Evolutionary conservation across 768 basidiomycete genomes (phyloP), one percentile per base, ranked within the genome.

Genomic region (Russula compacta): DNA sequence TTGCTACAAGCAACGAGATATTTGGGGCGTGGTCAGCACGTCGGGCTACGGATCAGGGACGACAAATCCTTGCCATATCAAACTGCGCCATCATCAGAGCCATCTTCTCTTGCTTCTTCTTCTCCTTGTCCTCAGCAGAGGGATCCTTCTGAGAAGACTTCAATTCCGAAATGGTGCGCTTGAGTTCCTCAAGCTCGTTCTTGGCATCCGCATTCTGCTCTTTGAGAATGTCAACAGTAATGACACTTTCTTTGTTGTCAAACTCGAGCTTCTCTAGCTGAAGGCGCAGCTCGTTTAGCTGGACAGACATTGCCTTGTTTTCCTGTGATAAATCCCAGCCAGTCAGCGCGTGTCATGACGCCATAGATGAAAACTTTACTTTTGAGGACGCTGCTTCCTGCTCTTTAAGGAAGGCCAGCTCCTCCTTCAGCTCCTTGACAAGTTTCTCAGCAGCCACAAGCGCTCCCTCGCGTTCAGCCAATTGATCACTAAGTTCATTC

Each of bases 41-140:
- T 32, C 10, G n/a, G 40, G 51, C n/a, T 19, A 54, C 17, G 47
- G 14, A 21, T 32, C 36, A 15, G n/a, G 2, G 35, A 8, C 9
- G 21, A 50, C 15, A 59, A 48, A 56, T 59, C 76, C 88, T 69
- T 66, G 95, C 95, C 64, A 89, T 82, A 74, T 98, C 95, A 67
- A 99, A 95, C 73, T 95, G 95, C 60, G 95, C 92, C 95, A 99
- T 98, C 92, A 99, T 97, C 66, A 94, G 79, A 9, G 92, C 94
- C 90, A 99, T 92, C 81, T 98, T 98, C 78, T 98, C 95, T 70
- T 95, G 93, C 74, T 98, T 98, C 73, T 90, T 85, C 79, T 92
- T 97, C 79, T 99, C 97, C 77, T 95, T 98, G 72, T 98, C 97
- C 72, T 98, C 97, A 36, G 86, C 86, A 42, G 87, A 86, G 15